Conservation (phyloP, 768 basidiomycete genomes). For the Sarcodon aspratus region DNA sequence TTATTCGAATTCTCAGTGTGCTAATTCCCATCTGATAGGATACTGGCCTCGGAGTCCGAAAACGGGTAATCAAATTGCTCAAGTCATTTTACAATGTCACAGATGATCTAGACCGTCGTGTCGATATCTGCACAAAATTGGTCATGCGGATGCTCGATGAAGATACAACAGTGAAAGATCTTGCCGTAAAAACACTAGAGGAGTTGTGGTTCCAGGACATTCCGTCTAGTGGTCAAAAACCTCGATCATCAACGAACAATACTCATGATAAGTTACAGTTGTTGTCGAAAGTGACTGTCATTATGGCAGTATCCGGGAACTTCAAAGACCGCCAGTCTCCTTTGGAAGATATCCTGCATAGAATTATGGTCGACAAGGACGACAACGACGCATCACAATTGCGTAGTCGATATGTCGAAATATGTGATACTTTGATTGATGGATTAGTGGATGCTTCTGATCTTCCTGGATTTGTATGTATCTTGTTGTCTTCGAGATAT, state of each 20-base stretch:
- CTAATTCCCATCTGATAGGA: slow-evolving; percentile 43
- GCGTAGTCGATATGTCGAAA: slow-evolving; percentile 62
- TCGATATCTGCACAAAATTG: slow-evolving; percentile 76
- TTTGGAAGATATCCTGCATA: slow-evolving; percentile 76
- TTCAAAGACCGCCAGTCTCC: slow-evolving; percentile 80
- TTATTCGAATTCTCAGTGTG: neutral
- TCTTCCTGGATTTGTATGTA: slow-evolving; percentile 63
- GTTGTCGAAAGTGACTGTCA: slow-evolving; percentile 59
- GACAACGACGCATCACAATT: slow-evolving; percentile 38
- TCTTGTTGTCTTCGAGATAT: neutral
- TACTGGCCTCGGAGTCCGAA: slow-evolving; percentile 86
- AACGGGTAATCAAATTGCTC: slow-evolving; percentile 91
- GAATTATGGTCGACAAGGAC: slow-evolving; percentile 69
- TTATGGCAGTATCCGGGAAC: slow-evolving; percentile 76
- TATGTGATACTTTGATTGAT: slow-evolving; percentile 81
- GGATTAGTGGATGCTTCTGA: slow-evolving; percentile 81
- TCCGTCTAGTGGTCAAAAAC: slow-evolving; percentile 22
- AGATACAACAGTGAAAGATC: slow-evolving; percentile 90
- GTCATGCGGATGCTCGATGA: slow-evolving; percentile 84
- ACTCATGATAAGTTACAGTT: slow-evolving; percentile 41
- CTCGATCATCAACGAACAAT: slow-evolving; percentile 16
- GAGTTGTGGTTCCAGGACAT: slow-evolving; percentile 75
- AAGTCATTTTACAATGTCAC: slow-evolving; percentile 69
- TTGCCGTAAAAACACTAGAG: slow-evolving; percentile 82
- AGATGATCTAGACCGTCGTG: slow-evolving; percentile 42